phyloP scores from a whole-genome alignment of 176 grass and related monocot species.

The Phragmites australis region DNA sequence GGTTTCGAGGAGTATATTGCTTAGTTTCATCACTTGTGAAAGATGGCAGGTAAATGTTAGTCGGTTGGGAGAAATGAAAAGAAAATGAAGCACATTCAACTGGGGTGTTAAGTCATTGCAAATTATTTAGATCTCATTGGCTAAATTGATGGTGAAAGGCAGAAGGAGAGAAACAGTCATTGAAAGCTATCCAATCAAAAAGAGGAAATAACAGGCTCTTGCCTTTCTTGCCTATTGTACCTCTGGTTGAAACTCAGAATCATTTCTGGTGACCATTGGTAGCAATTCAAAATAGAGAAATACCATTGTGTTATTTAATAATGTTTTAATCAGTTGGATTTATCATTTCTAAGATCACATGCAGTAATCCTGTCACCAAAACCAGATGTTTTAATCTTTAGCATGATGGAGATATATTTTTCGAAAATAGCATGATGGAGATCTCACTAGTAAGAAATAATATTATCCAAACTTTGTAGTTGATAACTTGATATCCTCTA shows the following conservation, averaged over 20 bases:
- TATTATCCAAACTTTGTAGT: not conserved
- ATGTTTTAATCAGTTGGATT: not conserved
- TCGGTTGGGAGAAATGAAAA: not conserved
- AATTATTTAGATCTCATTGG: not conserved
- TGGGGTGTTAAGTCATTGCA: not conserved
- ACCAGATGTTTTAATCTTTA: not conserved
- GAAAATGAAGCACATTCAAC: not conserved
- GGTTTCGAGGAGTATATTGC: not conserved
- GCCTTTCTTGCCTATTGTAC: not conserved
- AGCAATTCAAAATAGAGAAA: slow-evolving; percentile 4
- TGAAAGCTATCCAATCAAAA: not conserved
- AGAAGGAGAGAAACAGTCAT: slow-evolving; percentile 11
- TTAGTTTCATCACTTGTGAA: not conserved
- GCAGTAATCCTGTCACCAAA: not conserved
- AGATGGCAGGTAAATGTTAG: not conserved
- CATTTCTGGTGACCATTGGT: not conserved
- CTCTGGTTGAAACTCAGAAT: not conserved
- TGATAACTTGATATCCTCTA: not conserved
- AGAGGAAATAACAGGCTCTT: not conserved
- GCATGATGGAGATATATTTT: not conserved
- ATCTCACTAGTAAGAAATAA: not conserved
- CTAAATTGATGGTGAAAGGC: slow-evolving; percentile 23
- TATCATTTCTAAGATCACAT: slow-evolving; percentile 9
- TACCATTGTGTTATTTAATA: not conserved
- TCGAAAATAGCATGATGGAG: not conserved